These are phyloP conservation scores for Plasmodium sp. DNA, from an alignment of 169 alveolate species.

Conservation along the genomic window DNA sequence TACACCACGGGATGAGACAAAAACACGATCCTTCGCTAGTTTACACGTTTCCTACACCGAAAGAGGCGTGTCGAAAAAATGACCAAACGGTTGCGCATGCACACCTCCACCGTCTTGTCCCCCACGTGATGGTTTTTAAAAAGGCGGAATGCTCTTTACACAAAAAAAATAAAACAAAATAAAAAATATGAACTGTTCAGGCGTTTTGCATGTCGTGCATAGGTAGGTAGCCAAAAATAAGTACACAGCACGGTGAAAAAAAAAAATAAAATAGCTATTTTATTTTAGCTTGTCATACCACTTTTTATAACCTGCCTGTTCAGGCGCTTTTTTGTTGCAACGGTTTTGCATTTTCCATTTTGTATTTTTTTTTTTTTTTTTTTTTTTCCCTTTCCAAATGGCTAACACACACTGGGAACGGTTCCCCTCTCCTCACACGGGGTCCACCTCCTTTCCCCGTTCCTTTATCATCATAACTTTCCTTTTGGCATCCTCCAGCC, in stretches of 20 bases:
- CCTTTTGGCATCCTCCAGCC: constrained; percentile 84
- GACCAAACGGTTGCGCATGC: neutral
- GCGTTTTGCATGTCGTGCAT: neutral
- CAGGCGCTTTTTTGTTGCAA: neutral
- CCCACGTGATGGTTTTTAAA: neutral
- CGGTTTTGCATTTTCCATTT: neutral
- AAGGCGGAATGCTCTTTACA: neutral
- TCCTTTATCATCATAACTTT: constrained; percentile 69
- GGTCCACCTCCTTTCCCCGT: constrained; percentile 2
- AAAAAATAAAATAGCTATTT: neutral
- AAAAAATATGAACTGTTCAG: neutral
- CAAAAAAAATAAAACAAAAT: neutral
- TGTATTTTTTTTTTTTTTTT: neutral
- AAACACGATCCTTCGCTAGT: neutral
- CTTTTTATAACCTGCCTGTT: neutral
- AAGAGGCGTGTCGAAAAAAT: neutral
- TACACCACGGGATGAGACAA: neutral
- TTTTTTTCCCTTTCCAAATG: neutral
- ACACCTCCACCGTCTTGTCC: neutral
- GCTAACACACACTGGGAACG: neutral
- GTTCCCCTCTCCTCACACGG: neutral
- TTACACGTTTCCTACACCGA: neutral
- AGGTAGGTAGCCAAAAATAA: neutral
- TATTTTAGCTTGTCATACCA: neutral
- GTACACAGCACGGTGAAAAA: neutral